These are phyloP conservation scores for Alternaria brassicicola DNA, from an alignment of 2,329 filamentous ascomycete genomes.

Conservation along the genomic window DNA sequence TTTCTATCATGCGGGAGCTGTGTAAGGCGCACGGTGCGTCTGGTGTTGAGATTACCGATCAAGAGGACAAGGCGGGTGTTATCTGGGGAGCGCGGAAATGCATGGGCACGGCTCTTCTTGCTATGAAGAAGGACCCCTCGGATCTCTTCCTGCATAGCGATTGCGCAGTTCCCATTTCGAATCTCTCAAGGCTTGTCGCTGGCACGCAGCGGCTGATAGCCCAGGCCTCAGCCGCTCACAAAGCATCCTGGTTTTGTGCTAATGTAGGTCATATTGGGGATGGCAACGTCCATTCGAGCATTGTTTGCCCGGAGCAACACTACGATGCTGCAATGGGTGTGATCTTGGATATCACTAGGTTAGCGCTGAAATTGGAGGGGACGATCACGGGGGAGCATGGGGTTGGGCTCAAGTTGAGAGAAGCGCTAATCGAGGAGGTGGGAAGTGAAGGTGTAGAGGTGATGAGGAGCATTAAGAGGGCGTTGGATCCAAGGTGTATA, in stretches of 20 bases:
- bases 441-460: slow-evolving; percentile 73
- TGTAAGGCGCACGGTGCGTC: slow-evolving; percentile 63
- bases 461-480: slow-evolving; percentile 82
- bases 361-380: slow-evolving; percentile 80
- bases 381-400: slow-evolving; percentile 87
- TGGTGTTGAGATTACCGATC: slow-evolving; percentile 68
- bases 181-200: slow-evolving; percentile 73
- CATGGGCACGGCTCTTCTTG: slow-evolving; percentile 72
- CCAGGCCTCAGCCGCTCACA: slow-evolving; percentile 26
- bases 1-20: slow-evolving; percentile 66
- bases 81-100: slow-evolving; percentile 78
- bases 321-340: slow-evolving; percentile 32
- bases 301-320: slow-evolving; percentile 38
- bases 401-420: slow-evolving; percentile 79
- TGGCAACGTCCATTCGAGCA: slow-evolving; percentile 51
- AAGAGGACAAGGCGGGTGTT: slow-evolving; percentile 65
- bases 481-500: slow-evolving; percentile 73
- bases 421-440: slow-evolving; percentile 78
- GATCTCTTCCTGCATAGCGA: slow-evolving; percentile 76
- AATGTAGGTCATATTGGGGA: slow-evolving; percentile 77
- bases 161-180: slow-evolving; percentile 76
- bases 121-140: slow-evolving; percentile 62
- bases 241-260: slow-evolving; percentile 36
- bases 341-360: slow-evolving; percentile 70
- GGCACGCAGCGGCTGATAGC: slow-evolving; percentile 70